These are phyloP conservation scores for Trametes gibbosa DNA, from an alignment of 768 basidiomycete species.

Conservation along the genomic window DNA sequence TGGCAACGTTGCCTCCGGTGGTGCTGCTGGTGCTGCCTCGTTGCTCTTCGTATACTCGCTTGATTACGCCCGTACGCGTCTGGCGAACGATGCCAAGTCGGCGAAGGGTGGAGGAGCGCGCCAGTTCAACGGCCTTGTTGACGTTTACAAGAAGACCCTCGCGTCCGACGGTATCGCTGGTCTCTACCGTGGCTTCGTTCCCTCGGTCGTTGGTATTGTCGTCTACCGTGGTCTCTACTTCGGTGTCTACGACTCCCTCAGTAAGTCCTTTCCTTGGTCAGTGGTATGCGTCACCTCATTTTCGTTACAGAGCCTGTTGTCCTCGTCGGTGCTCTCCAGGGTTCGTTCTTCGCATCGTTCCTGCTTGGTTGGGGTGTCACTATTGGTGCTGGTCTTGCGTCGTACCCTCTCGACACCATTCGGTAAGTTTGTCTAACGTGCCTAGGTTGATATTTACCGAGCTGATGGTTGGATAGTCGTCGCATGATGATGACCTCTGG, in stretches of 20 bases:
- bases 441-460: neutral
- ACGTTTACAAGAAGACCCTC: conserved; percentile 97
- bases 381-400: conserved; percentile 98
- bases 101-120: conserved; percentile 88
- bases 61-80: conserved; percentile 99
- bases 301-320: conserved; percentile 81
- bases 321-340: conserved; percentile 92
- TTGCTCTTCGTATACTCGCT: conserved; percentile 99
- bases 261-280: conserved; percentile 45
- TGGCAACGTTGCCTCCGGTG: conserved; percentile 98
- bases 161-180: conserved; percentile 97
- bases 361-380: conserved; percentile 98
- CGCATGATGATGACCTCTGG: conserved; percentile 99
- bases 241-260: conserved; percentile 93
- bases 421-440: conserved; percentile 48
- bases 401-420: conserved; percentile 91
- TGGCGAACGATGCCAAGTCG: conserved; percentile 97
- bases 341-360: conserved; percentile 97
- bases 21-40: conserved; percentile 98
- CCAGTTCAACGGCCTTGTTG: conserved; percentile 98
- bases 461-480: conserved; percentile 59
- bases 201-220: conserved; percentile 98
- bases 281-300: conserved; percentile 21
- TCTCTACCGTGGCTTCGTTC: conserved; percentile 99
- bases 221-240: conserved; percentile 99